Conservation (phyloP, 2,329 filamentous ascomycete species). For the Alternaria sp. region DNA sequence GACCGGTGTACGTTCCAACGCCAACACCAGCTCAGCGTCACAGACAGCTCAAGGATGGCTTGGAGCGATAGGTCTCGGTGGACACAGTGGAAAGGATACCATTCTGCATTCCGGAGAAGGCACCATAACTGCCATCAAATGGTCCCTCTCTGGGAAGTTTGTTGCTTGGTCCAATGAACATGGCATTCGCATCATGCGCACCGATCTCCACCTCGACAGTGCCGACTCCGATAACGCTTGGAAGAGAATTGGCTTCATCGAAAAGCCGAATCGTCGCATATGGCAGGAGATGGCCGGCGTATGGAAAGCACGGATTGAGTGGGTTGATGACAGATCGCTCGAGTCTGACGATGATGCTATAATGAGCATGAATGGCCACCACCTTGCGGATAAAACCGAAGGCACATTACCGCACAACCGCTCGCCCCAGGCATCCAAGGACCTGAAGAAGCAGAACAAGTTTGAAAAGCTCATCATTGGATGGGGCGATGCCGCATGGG, state of each 20-base stretch:
- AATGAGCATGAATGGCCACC: constrained; percentile 46
- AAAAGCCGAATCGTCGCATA: constrained; percentile 82
- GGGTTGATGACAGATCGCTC: constrained; percentile 87
- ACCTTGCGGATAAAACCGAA: constrained; percentile 46
- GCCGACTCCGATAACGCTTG: constrained; percentile 84
- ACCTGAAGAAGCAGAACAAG: constrained; percentile 43
- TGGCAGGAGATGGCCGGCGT: constrained; percentile 98
- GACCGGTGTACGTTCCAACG: constrained; percentile 79
- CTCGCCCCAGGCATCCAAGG: constrained; percentile 52
- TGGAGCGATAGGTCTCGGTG: constrained; percentile 82
- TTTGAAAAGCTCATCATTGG: constrained; percentile 86
- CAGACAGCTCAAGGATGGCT: constrained; percentile 91
- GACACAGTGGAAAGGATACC: constrained; percentile 82
- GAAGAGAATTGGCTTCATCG: constrained; percentile 93
- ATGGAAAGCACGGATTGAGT: constrained; percentile 91
- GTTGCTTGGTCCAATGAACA: constrained; percentile 96
- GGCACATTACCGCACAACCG: constrained; percentile 55
- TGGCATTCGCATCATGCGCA: constrained; percentile 97
- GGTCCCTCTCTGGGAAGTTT: constrained; percentile 91
- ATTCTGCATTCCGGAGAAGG: constrained; percentile 93
- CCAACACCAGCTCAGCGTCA: constrained; percentile 86
- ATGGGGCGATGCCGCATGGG: constrained; percentile 96
- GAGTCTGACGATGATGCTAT: constrained; percentile 72
- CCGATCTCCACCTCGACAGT: constrained; percentile 80
- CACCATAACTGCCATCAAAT: constrained; percentile 88